These are phyloP conservation scores for Fusarium bactridioides DNA, from an alignment of 2,329 filamentous ascomycete genomes.

Conservation along the genomic window DNA sequence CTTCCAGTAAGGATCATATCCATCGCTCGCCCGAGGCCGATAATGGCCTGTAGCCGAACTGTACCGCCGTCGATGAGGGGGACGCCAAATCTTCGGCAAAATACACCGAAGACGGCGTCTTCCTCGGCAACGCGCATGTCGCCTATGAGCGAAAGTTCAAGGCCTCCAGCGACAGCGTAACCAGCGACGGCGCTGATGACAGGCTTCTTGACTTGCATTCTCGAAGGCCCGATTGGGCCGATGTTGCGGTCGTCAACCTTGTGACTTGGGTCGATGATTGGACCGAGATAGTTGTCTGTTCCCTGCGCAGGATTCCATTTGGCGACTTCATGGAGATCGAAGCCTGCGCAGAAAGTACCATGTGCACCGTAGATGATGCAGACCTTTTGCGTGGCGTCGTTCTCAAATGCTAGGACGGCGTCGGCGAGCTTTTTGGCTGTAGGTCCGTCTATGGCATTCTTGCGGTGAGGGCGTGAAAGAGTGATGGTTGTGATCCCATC, in stretches of 20 bases:
- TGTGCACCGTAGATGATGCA: constrained; percentile 5
- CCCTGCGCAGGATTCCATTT: background rate
- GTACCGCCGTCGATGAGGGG: constrained; percentile 15
- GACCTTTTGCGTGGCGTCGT: background rate
- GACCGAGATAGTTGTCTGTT: background rate
- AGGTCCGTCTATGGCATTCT: constrained; percentile 1
- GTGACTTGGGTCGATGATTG: background rate
- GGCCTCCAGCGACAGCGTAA: background rate
- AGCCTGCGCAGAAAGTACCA: constrained; percentile 4
- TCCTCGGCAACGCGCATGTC: constrained; percentile 7
- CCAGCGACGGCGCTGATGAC: constrained; percentile 8
- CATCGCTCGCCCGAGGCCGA: constrained; percentile 2
- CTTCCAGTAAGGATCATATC: constrained; percentile 17
- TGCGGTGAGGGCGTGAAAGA: constrained; percentile 1
- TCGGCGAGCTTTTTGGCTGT: constrained; percentile 8
- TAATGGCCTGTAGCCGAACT: constrained; percentile 7
- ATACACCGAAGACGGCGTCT: background rate
- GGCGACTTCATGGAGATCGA: constrained; percentile 13
- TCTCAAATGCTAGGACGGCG: background rate
- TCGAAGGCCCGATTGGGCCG: background rate
- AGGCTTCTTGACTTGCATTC: constrained; percentile 9
- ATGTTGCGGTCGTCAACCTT: background rate
- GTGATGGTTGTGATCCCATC: constrained; percentile 15
- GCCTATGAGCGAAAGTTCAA: constrained; percentile 8
- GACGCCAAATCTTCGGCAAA: constrained; percentile 12